A percentile compares a stretch with the other conserved stretches of the same genome.
These are phyloP conservation scores for Ustilago tritici DNA, from an alignment of 1,284 basidiomycete genomes.

Conservation along the genomic window DNA sequence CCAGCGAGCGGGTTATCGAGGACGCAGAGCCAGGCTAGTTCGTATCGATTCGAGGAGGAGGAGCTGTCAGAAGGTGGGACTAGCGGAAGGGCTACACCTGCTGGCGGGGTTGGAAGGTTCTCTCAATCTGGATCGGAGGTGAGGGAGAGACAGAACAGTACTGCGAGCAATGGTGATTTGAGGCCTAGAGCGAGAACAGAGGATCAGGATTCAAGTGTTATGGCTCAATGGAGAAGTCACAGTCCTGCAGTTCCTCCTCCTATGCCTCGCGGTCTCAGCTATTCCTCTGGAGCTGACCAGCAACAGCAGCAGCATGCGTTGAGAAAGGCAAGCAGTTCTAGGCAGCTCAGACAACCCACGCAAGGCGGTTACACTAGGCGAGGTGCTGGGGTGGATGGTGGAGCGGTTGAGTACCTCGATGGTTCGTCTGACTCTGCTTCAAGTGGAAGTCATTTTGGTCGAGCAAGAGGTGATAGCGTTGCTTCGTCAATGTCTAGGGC, in stretches of 20 bases:
- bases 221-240: slow-evolving; percentile 63
- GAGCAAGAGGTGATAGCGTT: slow-evolving; percentile 33
- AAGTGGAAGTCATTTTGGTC: slow-evolving; percentile 22
- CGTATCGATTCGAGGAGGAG: slow-evolving; percentile 39
- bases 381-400: slow-evolving; percentile 29
- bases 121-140: slow-evolving; percentile 58
- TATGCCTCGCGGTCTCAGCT: slow-evolving; percentile 50
- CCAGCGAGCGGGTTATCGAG: slow-evolving; percentile 35
- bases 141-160: slow-evolving; percentile 48
- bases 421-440: slow-evolving; percentile 41
- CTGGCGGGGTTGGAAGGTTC: slow-evolving; percentile 33
- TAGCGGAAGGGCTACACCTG: slow-evolving; percentile 53
- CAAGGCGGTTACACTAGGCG: slow-evolving; percentile 2
- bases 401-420: slow-evolving; percentile 51
- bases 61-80: slow-evolving; percentile 18
- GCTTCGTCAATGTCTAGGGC: slow-evolving; percentile 48
- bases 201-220: slow-evolving; percentile 59
- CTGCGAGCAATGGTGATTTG: slow-evolving; percentile 30
- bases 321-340: slow-evolving; percentile 57
- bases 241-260: slow-evolving; percentile 57
- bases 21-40: slow-evolving; percentile 53
- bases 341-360: slow-evolving; percentile 52
- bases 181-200: slow-evolving; percentile 59
- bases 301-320: slow-evolving; percentile 43
- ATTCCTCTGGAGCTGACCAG: slow-evolving; percentile 43